phyloP scores from a whole-genome alignment of 768 basidiomycete species.

The Rhizopogon vulgaris region DNA sequence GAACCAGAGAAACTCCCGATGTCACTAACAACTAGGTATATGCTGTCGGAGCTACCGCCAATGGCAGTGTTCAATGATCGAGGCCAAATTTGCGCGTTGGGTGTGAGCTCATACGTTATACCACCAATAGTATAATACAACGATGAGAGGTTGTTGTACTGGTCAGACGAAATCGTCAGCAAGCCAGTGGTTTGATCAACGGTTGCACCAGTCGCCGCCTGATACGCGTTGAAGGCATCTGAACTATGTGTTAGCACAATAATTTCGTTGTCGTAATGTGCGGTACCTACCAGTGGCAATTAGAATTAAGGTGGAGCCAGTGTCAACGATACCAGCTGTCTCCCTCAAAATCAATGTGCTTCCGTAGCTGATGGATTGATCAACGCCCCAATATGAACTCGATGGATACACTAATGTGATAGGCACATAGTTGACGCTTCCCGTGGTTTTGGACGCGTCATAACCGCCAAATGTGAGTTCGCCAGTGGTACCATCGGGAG shows the following conservation, averaged over 20 bases:
- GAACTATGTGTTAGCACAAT: background rate
- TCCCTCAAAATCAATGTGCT: conserved; percentile 13
- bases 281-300: conserved; percentile 5
- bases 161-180: conserved; percentile 3
- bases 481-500: conserved; percentile 9
- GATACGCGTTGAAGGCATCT: conserved; percentile 11
- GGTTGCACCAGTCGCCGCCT: conserved; percentile 4
- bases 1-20: conserved; percentile 21
- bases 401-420: conserved; percentile 26
- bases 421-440: conserved; percentile 3
- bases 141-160: background rate
- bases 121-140: conserved; percentile 6
- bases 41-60: conserved; percentile 15
- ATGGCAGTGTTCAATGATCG: conserved; percentile 28
- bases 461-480: background rate
- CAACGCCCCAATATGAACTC: conserved; percentile 28
- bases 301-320: conserved; percentile 28
- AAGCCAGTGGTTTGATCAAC: conserved; percentile 10
- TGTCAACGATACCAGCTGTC: conserved; percentile 30
- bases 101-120: conserved; percentile 19
- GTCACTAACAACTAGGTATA: conserved; percentile 7
- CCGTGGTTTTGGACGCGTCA: background rate
- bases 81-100: conserved; percentile 29
- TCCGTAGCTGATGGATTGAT: conserved; percentile 25
- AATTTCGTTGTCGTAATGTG: background rate